Base-by-base conservation (phyloP, 176 grass and related monocot genomes). In the Juncus inflexus region DNA sequence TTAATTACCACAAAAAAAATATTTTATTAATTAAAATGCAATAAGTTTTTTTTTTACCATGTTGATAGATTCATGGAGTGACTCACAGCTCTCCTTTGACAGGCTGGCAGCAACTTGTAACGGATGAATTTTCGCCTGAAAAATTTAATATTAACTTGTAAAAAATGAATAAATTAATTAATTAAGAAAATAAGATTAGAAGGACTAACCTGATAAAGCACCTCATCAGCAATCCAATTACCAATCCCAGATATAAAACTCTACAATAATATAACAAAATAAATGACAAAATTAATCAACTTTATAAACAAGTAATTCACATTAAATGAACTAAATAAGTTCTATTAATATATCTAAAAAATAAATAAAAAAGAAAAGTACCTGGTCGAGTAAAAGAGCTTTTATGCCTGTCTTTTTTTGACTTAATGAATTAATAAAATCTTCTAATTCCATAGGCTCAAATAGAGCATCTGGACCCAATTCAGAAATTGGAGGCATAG, bases 171-270 rank as follows among this genome's bases (percentile, higher is more conserved):
- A 77, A 13, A 28, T 35, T 61, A 50, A 60, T 11, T 55, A 12
- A 41, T 12, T 10, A 35, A 5, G 35, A 51, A 60, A 28, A 66
- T 2, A 6, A 64, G 38, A 6, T 12, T 72, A 80, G 39, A 50
- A 14, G 61, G 39, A 61, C 58, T 45, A 78, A 91, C 84, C 91
- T 91, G 87, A 71, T 97, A 97, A 83, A 97, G 85, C 50, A 97
- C 92, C 72, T 97, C 87, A 53, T 97, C 92, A 74, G 82, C 84
- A 74, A 97, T 63, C 92, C 87, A 97, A 54, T 97, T 97, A 59
- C 92, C 87, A 39, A 97, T 97, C 54, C 92, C 87, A 79, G 87
- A 97, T 64, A 97, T 79, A 71, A 83, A 97, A 40, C 84, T 81
- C 92, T 97, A 82, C 59, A 47, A 39, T 35, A 64, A 42, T 77